Evolutionary conservation across 441 rosid species (phyloP), one percentile per base, ranked within the genome.

Genomic region (Adansonia grandidieri): DNA sequence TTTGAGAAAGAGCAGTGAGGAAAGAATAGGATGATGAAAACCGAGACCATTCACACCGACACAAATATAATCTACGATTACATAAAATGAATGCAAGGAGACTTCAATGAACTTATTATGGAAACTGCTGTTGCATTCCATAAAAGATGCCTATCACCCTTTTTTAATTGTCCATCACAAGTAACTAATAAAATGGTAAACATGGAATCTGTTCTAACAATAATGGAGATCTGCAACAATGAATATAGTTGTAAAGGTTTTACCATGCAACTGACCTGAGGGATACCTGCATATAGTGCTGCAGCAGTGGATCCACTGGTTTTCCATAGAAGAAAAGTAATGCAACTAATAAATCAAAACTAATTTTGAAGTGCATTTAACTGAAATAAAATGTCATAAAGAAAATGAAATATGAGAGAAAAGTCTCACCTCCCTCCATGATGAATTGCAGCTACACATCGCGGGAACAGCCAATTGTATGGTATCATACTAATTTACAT

Each of bases 241-340:
- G 24, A 51, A 73, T 9, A 57, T 79, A 58, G 65, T 22, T 44
- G 77, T 53, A 58, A 19, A 77, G 75, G 47, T 10, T 68, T 54
- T 20, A 74, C 61, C 76, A 44, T 67, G 70, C 57, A 80, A 84
- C 85, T 61, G 79, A 93, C 99, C 98, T 95, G 98, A 4, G 97
- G 95, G 78, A 90, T 87, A 78, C 97, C 98, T 20, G 90, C 93
- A 60, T 84, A 81, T 61, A 95, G 88, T 58, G 98, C 98, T 32
- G 99, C 97, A 58, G 98, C 95, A 32, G 95, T 89, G 73, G 98
- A 92, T 78, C 99, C 98, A 57, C 99, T 95, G 73, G 54, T 81
- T 78, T 56, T 66, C 28, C 78, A 78, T 75, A 42, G 57, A 51
- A 28, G 67, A 47, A 42, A 76, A 64, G 68, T 56, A 77, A 79